phyloP scores from a whole-genome alignment of 805 yeast species.

The Kuraishia borneana region DNA sequence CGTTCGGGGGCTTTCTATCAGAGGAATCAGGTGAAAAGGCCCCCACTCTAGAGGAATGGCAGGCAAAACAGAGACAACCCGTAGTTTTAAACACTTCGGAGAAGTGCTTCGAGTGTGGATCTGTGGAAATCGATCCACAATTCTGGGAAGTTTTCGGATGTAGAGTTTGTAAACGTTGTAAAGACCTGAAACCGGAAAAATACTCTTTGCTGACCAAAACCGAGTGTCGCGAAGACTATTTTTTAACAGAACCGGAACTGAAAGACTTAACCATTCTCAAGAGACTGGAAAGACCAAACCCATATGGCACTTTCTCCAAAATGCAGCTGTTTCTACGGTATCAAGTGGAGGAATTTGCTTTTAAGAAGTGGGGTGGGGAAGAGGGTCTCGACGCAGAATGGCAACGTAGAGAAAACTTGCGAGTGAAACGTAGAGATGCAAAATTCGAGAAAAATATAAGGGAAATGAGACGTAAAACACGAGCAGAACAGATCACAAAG shows the following conservation, averaged over 20 bases:
- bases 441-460: conserved; percentile 66
- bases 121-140: conserved; percentile 71
- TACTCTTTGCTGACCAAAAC: conserved; percentile 89
- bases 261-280: conserved; percentile 58
- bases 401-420: conserved; percentile 67
- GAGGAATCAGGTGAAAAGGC: conserved; percentile 21
- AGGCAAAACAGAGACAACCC: conserved; percentile 42
- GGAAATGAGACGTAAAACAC: conserved; percentile 83
- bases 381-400: conserved; percentile 90
- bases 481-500: conserved; percentile 85
- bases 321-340: conserved; percentile 88
- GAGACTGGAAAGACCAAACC: conserved; percentile 83
- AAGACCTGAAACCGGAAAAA: conserved; percentile 67
- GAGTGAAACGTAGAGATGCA: conserved; percentile 64
- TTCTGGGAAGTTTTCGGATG: conserved; percentile 56
- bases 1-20: conserved; percentile 73
- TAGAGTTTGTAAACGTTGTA: conserved; percentile 75
- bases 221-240: conserved; percentile 86
- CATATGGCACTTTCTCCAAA: conserved; percentile 78
- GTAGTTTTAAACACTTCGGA: conserved; percentile 65
- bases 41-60: conserved; percentile 43
- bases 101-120: conserved; percentile 72
- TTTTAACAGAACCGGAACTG: conserved; percentile 88
- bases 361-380: conserved; percentile 88
- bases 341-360: conserved; percentile 90